phyloP scores from a whole-genome alignment of 2,329 filamentous ascomycete species.

The Penicillium olsonii region DNA sequence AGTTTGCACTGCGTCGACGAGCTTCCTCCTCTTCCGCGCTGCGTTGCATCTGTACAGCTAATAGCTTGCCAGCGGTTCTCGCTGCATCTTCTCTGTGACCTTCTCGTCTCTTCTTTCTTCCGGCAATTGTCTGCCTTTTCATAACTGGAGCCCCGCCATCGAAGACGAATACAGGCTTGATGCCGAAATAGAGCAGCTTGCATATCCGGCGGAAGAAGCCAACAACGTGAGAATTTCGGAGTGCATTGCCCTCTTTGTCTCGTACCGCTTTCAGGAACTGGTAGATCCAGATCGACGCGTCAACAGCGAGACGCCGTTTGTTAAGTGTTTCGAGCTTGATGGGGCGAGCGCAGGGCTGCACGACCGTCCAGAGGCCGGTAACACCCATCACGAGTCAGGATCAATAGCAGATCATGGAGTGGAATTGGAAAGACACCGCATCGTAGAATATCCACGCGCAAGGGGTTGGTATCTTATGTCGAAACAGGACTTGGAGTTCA shows the following conservation, averaged over 20 bases:
- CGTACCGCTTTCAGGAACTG: slow-evolving; percentile 98
- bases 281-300: slow-evolving; percentile 99
- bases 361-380: slow-evolving; percentile 93
- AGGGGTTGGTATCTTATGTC: not conserved
- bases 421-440: not conserved
- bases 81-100: slow-evolving; percentile 90
- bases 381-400: slow-evolving; percentile 73
- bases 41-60: slow-evolving; percentile 93
- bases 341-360: slow-evolving; percentile 91
- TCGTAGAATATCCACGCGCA: not conserved
- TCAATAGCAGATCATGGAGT: slow-evolving; percentile 2
- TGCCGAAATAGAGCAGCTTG: slow-evolving; percentile 95
- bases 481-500: slow-evolving; percentile 1
- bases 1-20: slow-evolving; percentile 56
- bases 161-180: slow-evolving; percentile 96
- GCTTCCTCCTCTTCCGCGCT: slow-evolving; percentile 77
- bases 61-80: slow-evolving; percentile 83
- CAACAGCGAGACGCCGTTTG: slow-evolving; percentile 91
- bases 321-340: slow-evolving; percentile 97
- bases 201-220: slow-evolving; percentile 98
- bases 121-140: slow-evolving; percentile 86
- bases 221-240: slow-evolving; percentile 93
- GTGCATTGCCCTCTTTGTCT: slow-evolving; percentile 95
- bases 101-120: slow-evolving; percentile 76
- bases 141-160: slow-evolving; percentile 90